A percentile compares a stretch with the other conserved stretches of the same genome.
Conservation (phyloP, 2,329 filamentous ascomycete species). For the Immersiporthe knoxdaviesiana region DNA sequence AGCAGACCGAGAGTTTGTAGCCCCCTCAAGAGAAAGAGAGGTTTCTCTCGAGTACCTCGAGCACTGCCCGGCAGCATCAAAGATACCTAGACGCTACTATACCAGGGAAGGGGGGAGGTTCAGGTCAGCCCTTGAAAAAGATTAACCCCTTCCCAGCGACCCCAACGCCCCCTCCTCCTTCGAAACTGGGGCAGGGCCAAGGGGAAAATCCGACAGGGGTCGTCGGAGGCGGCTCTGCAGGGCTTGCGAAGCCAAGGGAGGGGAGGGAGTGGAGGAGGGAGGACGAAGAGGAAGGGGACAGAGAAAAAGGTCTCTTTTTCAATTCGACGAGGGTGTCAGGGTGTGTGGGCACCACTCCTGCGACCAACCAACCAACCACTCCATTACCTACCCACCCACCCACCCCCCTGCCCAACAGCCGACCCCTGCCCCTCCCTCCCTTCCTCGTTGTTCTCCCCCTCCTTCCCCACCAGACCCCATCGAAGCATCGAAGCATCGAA, state of each 20-base stretch:
- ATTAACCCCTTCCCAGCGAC: slow-evolving; percentile 6
- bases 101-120: no score
- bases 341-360: no score
- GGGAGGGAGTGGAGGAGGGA: no score
- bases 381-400: no score
- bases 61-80: no score
- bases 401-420: not conserved
- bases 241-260: not conserved
- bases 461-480: not conserved
- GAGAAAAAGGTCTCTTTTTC: not conserved
- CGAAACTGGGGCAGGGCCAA: not conserved
- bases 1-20: no score
- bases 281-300: no score
- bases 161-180: slow-evolving; percentile 1
- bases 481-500: slow-evolving; percentile 5
- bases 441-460: not conserved
- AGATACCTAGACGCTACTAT: not conserved
- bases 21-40: no score
- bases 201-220: not conserved
- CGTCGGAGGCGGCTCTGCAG: slow-evolving; percentile 2
- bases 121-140: not conserved
- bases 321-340: no score
- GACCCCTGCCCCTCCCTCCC: not conserved
- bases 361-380: no score
- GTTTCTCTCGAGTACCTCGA: not conserved